These are phyloP conservation scores for Leucogyrophana mollusca DNA, from an alignment of 768 basidiomycete genomes.

Conservation along the genomic window DNA sequence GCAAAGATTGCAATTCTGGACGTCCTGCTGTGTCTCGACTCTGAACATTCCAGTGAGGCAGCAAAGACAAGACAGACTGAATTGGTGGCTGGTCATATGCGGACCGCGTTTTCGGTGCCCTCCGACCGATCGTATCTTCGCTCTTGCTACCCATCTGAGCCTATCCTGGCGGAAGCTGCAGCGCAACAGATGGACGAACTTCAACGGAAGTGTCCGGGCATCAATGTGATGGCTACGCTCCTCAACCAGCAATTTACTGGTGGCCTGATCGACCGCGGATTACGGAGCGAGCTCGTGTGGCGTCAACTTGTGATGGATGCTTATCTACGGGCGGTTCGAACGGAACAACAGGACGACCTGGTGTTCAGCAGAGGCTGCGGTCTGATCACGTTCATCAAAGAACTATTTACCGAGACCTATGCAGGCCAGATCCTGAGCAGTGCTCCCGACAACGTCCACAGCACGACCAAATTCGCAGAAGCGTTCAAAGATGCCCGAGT, in stretches of 20 bases:
- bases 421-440: conserved; percentile 14
- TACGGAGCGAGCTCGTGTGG: conserved; percentile 21
- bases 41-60: conserved; percentile 5
- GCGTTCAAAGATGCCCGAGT: conserved; percentile 24
- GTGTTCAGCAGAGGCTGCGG: conserved; percentile 1
- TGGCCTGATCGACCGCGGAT: conserved; percentile 15
- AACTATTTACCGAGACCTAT: conserved; percentile 13
- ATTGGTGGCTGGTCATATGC: conserved; percentile 20
- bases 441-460: conserved; percentile 19
- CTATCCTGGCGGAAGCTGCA: conserved; percentile 33
- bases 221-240: conserved; percentile 1
- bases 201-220: neutral
- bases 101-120: conserved; percentile 17
- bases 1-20: conserved; percentile 11
- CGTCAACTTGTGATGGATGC: conserved; percentile 23
- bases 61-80: conserved; percentile 2
- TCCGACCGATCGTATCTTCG: conserved; percentile 14
- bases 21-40: conserved; percentile 14
- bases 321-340: conserved; percentile 16
- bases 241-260: conserved; percentile 1
- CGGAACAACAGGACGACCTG: neutral
- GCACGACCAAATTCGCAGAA: conserved; percentile 5
- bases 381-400: conserved; percentile 18
- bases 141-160: conserved; percentile 33
- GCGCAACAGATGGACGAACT: conserved; percentile 8